Conservation (phyloP, 2,329 filamentous ascomycete genomes). For the Paecilomyces fulvus region DNA sequence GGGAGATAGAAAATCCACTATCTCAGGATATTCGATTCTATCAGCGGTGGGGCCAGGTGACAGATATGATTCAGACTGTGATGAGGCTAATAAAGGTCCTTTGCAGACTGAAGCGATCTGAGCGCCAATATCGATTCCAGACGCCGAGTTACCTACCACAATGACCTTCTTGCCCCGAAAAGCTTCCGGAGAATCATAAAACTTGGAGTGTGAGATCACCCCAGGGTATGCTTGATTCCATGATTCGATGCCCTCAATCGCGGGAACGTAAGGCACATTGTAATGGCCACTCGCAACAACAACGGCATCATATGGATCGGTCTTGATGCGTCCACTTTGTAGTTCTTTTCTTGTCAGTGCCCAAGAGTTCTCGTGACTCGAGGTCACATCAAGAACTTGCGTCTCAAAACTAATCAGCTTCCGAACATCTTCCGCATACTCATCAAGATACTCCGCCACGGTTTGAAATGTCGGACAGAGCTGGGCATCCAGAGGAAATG, state of each 20-base stretch:
- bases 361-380: constrained; percentile 47
- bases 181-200: constrained; percentile 58
- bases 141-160: constrained; percentile 76
- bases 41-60: constrained; percentile 32
- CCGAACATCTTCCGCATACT: constrained; percentile 61
- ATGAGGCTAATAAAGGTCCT: constrained; percentile 56
- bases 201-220: constrained; percentile 66
- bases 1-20: constrained; percentile 48
- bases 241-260: constrained; percentile 49
- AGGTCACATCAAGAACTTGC: constrained; percentile 54
- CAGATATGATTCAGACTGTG: constrained; percentile 44
- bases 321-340: constrained; percentile 30
- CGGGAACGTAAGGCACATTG: constrained; percentile 58
- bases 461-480: constrained; percentile 66
- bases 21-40: constrained; percentile 51
- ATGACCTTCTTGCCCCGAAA: constrained; percentile 67
- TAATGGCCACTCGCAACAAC: constrained; percentile 71
- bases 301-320: constrained; percentile 60
- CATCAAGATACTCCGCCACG: constrained; percentile 65
- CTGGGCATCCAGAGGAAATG: constrained; percentile 55
- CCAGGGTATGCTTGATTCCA: constrained; percentile 55
- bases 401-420: constrained; percentile 61
- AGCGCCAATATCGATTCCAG: constrained; percentile 70
- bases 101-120: constrained; percentile 60
- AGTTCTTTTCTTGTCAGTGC: constrained; percentile 48